Evolutionary conservation across 1,284 basidiomycete genomes (phyloP).

Genomic region (Boletus smithii): DNA sequence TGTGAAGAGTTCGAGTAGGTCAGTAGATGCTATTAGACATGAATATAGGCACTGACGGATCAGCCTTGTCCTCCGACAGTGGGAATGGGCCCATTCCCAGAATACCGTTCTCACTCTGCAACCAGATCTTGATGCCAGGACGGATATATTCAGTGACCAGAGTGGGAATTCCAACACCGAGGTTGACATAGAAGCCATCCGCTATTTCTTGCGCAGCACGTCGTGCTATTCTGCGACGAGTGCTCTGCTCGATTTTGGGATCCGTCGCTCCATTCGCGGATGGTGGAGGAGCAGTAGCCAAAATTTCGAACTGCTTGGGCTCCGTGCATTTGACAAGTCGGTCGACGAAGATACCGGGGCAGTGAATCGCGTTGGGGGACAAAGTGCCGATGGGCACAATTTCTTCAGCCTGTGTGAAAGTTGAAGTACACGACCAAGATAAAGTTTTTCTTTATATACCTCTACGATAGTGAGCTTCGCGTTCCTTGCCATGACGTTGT

Average conservation of each 20-base stretch:
- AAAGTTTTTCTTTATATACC: conserved; percentile 38
- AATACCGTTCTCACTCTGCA: conserved; percentile 93
- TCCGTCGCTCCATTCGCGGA: conserved; percentile 31
- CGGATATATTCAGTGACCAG: conserved; percentile 80
- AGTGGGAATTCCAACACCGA: conserved; percentile 86
- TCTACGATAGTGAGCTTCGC: conserved; percentile 89
- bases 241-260: conserved; percentile 46
- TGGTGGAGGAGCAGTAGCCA: conserved; percentile 55
- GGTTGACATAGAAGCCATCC: conserved; percentile 78
- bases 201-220: conserved; percentile 86
- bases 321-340: conserved; percentile 76
- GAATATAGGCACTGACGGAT: conserved; percentile 57
- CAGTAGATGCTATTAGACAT: background rate
- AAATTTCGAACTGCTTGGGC: conserved; percentile 76
- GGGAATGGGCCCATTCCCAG: conserved; percentile 94
- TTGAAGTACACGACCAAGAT: background rate
- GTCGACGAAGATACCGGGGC: conserved; percentile 83
- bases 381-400: conserved; percentile 86
- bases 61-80: conserved; percentile 67
- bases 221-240: conserved; percentile 77
- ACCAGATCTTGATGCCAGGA: conserved; percentile 76
- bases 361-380: conserved; percentile 79
- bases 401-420: conserved; percentile 66
- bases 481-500: conserved; percentile 79
- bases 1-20: conserved; percentile 27